Evolutionary conservation across 73 alveolate genomes (phyloP).

Genomic region (Durusdinium trenchii): DNA sequence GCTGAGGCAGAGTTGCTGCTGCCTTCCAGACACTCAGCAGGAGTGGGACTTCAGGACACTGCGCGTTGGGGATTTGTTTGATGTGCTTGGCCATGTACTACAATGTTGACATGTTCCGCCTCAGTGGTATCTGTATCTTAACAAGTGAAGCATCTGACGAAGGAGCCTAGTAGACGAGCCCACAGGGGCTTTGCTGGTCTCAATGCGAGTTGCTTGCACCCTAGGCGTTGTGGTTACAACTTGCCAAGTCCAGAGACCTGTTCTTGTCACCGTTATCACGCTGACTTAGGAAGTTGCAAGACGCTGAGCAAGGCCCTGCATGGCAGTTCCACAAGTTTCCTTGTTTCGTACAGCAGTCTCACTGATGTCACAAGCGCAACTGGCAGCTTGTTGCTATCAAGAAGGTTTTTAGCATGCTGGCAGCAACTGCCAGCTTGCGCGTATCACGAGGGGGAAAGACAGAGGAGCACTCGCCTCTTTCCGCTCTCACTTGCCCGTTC

Average conservation of each 20-base stretch:
- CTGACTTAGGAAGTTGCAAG: neutral
- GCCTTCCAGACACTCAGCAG: constrained; percentile 90
- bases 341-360: constrained; percentile 26
- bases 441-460: constrained; percentile 38
- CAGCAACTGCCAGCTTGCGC: neutral
- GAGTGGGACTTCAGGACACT: constrained; percentile 92
- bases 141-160: neutral
- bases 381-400: constrained; percentile 1
- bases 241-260: neutral
- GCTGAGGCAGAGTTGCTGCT: constrained; percentile 86
- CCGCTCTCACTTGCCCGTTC: constrained; percentile 50
- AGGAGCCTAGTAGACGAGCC: constrained; percentile 89
- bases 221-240: neutral
- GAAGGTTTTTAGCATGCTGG: neutral
- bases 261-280: too few species aligned
- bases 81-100: neutral
- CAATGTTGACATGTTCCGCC: neutral
- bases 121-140: too few species aligned
- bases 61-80: neutral
- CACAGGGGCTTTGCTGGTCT: constrained; percentile 69
- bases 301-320: neutral
- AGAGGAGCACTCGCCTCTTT: constrained; percentile 49
- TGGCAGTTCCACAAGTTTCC: neutral
- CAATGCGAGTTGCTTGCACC: constrained; percentile 46
- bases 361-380: constrained; percentile 30